These are phyloP conservation scores for Thuja plicata DNA, from an alignment of 83 land plant species.

Conservation along the genomic window DNA sequence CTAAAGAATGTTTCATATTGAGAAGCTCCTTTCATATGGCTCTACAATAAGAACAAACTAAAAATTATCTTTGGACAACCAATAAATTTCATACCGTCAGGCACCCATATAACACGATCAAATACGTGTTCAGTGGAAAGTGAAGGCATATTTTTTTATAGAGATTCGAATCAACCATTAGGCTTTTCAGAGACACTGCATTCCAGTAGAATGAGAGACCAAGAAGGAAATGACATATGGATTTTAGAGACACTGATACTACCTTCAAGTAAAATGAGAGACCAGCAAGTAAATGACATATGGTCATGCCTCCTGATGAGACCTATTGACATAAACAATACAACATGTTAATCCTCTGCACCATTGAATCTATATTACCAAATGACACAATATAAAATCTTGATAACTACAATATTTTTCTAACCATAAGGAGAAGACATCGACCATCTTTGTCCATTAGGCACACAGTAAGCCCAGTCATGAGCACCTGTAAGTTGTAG, in stretches of 20 bases:
- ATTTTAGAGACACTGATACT: no score
- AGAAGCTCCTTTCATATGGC: not conserved
- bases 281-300: conserved; percentile 77
- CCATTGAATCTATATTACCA: not conserved
- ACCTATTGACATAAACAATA: conserved; percentile 39
- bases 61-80: not conserved
- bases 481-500: conserved; percentile 83
- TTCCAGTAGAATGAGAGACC: no score
- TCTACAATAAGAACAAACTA: conserved; percentile 2
- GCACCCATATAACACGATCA: not conserved
- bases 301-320: conserved; percentile 80
- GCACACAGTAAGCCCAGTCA: conserved; percentile 77
- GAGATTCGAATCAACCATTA: not conserved
- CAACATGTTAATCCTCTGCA: not conserved
- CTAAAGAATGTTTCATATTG: conserved; percentile 13
- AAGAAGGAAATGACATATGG: no score
- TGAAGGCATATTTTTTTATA: not conserved
- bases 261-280: conserved; percentile 84
- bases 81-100: not conserved
- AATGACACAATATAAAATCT: not conserved
- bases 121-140: not conserved
- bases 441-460: conserved; percentile 92
- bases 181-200: not conserved
- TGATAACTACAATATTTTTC: not conserved
- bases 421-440: conserved; percentile 81